Base-by-base conservation (phyloP, 257 asterid species). In the Jaltomata sinuosa region DNA sequence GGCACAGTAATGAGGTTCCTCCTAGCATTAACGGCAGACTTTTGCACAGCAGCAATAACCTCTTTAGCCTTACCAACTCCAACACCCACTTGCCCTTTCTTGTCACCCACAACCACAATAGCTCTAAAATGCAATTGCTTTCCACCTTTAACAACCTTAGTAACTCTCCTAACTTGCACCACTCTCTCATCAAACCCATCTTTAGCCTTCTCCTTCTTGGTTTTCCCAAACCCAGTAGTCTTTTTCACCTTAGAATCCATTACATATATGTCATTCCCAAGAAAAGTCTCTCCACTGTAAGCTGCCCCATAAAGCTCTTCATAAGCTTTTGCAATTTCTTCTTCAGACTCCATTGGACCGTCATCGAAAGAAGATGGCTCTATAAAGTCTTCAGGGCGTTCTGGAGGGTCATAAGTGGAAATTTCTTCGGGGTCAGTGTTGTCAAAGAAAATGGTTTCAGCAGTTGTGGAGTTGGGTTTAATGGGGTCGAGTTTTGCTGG, bases 31-130 rank as follows among this genome's bases (percentile, higher is more conserved):
- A 90, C 88, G 6, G 98, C 95, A 49, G 98, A 92, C 71, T 96
- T 96, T 87, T 93, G 98, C 71, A 96, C 99, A 12, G 99, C 99
- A 2, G 88, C 86, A 32, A 90, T 86, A 6, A 94, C 95, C 82
- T 96, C 98, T 85, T 93, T 96, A 3, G 99, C 99, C 87, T 96
- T 96, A 0, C 98, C 99, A 8, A 96, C 98, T 11, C 99, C 99
- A 25, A 96, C 98, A 10, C 99, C 99, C 1, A 96, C 98, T 22
- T 92, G 92, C 6, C 99, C 99, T 89, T 92, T 93, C 62, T 93
- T 96, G 65, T 96, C 98, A 2, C 98, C 98, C 7, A 96, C 98
- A 54, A 96, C 97, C 21, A 94, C 97, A 50, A 96, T 87, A 2
- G 95, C 99, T 52, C 99, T 90, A 10, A 96, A 96, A 86, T 93